phyloP scores from a whole-genome alignment of 108 stramenopile species.

The Parietichytrium sp. region DNA sequence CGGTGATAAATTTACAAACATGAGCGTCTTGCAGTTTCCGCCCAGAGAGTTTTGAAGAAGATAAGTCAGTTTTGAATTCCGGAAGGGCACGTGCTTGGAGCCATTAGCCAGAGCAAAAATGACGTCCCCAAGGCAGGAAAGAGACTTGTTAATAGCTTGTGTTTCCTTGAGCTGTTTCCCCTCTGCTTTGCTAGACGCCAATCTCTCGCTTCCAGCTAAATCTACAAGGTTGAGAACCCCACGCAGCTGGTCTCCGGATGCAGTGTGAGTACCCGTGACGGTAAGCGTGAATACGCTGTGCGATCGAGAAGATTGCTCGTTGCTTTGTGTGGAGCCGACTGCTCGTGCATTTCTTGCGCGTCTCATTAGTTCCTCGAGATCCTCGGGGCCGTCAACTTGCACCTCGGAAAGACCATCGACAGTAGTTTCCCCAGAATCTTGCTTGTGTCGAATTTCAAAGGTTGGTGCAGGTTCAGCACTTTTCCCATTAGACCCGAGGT shows the following conservation, averaged over 20 bases:
- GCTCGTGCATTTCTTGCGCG: slow-evolving; percentile 53
- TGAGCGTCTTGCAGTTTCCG: slow-evolving; percentile 60
- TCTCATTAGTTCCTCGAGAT: slow-evolving; percentile 46
- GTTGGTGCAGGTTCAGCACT: slow-evolving; percentile 6
- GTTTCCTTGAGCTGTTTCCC: slow-evolving; percentile 53
- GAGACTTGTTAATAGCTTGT: slow-evolving; percentile 60
- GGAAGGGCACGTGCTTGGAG: slow-evolving; percentile 60
- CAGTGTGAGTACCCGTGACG: slow-evolving; percentile 38
- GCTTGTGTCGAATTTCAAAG: slow-evolving; percentile 55
- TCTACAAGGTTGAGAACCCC: slow-evolving; percentile 62
- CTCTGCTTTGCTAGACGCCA: slow-evolving; percentile 52
- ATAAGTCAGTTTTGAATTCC: slow-evolving; percentile 68
- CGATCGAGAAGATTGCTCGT: slow-evolving; percentile 58
- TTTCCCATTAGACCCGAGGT: slow-evolving; percentile 67
- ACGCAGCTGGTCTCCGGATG: slow-evolving; percentile 7
- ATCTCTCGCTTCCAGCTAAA: slow-evolving; percentile 61
- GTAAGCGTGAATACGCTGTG: slow-evolving; percentile 60
- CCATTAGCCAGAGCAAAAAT: slow-evolving; percentile 53
- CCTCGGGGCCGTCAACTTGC: slow-evolving; percentile 42
- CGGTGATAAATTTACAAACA: slow-evolving; percentile 59
- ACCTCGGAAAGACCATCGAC: slow-evolving; percentile 57
- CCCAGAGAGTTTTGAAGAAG: slow-evolving; percentile 56
- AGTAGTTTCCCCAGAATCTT: slow-evolving; percentile 58
- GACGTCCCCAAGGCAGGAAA: slow-evolving; percentile 66
- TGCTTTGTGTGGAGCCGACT: slow-evolving; percentile 52